Evolutionary conservation across 2,329 filamentous ascomycete genomes (phyloP), one percentile per base, ranked within the genome.

Genomic region (Diaporthe caulivora): DNA sequence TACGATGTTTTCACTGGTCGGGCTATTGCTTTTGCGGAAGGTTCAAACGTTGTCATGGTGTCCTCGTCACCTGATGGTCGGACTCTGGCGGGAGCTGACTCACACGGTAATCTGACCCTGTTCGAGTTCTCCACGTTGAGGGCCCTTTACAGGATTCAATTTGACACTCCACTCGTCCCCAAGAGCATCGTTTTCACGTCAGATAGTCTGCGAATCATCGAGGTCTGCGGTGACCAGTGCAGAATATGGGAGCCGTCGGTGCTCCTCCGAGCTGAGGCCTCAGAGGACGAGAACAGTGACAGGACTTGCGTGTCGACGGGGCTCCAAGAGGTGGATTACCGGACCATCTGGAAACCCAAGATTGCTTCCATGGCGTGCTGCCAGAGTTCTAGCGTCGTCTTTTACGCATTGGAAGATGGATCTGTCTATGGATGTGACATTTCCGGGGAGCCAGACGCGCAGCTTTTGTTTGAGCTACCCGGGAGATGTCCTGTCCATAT

Each of bases 11-110:
- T 62, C 4, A 75, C 47, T 0, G 77, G 78, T 3, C 68, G 72
- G 5, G 42, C 49, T 1, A 54, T 74, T 1, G 71, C 67, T 8
- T 60, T 34, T 1, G 53, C 51, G 2, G 21, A 24, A 11, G 47
- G n/a, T 5, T 24, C 10, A 10, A 77, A 80, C 37, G 75, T 77
- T 3, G 70, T 77, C 10, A 72, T 71, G 1, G 60, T 82, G 17
- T 75, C 76, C 9, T 77, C 76, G 15, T 81, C 80, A 11, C 76
- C 75, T 1, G 79, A 82, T 29, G 80, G 80, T 15, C 77, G 77
- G 6, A 82, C 78, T 8, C 75, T 82, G 11, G 80, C 77, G 4
- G 77, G 75, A 8, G 79, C 70, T 0, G 77, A 80, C 57, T 73
- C 77, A 0, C 53, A 40, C 4, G 80, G 80, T 1, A 79, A 76